Evolutionary conservation across 768 basidiomycete genomes (phyloP), one percentile per base, ranked within the genome.

Genomic region (Mycena rosella): DNA sequence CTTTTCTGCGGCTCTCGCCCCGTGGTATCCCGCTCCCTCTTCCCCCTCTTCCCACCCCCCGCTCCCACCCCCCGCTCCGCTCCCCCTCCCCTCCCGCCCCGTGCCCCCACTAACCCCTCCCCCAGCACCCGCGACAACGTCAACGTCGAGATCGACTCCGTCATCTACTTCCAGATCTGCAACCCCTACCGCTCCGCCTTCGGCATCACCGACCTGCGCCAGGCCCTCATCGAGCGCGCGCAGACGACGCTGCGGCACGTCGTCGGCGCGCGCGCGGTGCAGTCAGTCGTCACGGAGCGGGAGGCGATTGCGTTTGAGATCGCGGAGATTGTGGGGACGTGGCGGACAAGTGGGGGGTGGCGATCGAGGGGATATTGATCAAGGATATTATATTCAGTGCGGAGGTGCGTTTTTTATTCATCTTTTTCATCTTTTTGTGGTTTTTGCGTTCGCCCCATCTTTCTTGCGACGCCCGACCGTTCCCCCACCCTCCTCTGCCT

Each of bases 251-350:
- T 99, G 26, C 90, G 97, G 24, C 96, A 98, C 76, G 96, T 99
- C 77, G 96, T 98, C 40, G 97, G 97, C 71, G 94, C 95, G 10
- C 92, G 96, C 29, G 91, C 94, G 0, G 94, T 99, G 26, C 97
- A 99, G 80, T 90, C 88, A 73, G 93, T 99, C 68, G 95, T 99
- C 69, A 97, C 96, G 3, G 97, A 99, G 81, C 94, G 97, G 66
- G 97, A 99, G 76, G 96, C 94, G 36, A 96, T 98, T 72, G 96
- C 96, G 9, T 92, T 93, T 74, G 96, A 99, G 81, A 98, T 99
- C 67, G 97, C 96, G 61, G 95, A 97, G 79, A 96, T 98, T 63
- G 95, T 98, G 94, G 92, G 34, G 93, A 96, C 78, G 87, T 96
- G 47, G 94, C 94, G 20, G 94, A 95, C 81, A 96, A 95, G 79